A percentile compares a stretch with the other conserved stretches of the same genome.
These are phyloP conservation scores for Leccinum longicurvipes DNA, from an alignment of 768 basidiomycete species.

Conservation along the genomic window DNA sequence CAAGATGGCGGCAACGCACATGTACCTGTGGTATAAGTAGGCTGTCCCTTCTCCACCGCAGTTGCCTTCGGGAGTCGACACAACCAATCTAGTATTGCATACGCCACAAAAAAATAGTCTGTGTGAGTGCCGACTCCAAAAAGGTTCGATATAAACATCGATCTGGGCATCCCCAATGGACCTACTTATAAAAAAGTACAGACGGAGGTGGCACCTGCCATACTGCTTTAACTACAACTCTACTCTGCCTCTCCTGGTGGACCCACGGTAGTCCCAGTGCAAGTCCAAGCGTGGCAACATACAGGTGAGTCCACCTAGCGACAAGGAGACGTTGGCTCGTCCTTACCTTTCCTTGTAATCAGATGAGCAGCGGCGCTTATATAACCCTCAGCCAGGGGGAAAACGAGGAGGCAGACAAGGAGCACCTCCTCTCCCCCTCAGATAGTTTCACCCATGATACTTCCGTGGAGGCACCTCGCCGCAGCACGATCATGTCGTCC, in stretches of 20 bases:
- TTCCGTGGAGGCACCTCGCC: conserved; percentile 5
- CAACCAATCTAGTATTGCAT: background rate
- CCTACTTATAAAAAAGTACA: conserved; percentile 1
- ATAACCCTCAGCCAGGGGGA: conserved; percentile 3
- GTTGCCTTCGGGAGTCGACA: too few relatives aligned
- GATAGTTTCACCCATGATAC: background rate
- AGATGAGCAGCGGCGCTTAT: conserved; percentile 19
- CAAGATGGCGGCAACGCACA: too few relatives aligned
- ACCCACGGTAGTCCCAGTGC: background rate
- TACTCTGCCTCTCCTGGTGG: background rate
- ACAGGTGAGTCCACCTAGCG: background rate
- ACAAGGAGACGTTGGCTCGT: background rate
- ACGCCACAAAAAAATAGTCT: background rate
- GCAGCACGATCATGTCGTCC: background rate
- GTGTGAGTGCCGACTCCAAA: background rate
- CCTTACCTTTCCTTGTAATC: background rate
- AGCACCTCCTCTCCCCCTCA: conserved; percentile 9
- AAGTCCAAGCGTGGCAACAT: background rate
- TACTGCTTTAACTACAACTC: background rate
- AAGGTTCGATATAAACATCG: background rate
- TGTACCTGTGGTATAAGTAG: too few relatives aligned
- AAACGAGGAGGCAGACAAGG: conserved; percentile 17
- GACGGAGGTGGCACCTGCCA: background rate
- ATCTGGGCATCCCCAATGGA: background rate
- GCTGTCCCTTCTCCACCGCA: too few relatives aligned